Conservation (phyloP, 768 basidiomycete genomes). For the Porphyrellus cyaneotinctus region DNA sequence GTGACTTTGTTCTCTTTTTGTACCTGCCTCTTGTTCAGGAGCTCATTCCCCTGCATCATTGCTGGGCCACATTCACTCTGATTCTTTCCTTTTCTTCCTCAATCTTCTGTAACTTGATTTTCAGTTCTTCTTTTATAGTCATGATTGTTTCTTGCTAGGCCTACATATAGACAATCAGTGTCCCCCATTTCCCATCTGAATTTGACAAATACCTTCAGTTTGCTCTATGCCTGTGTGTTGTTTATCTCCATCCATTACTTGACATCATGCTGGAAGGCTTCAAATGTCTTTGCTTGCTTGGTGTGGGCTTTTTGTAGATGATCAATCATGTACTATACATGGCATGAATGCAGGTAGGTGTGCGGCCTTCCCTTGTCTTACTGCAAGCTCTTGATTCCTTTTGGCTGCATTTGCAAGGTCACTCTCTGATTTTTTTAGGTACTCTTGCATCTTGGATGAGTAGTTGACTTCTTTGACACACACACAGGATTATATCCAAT, state of each 20-base stretch:
- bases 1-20: not conserved
- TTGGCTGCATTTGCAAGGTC: not conserved
- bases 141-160: not conserved
- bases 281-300: not conserved
- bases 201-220: not conserved
- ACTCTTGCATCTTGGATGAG: not conserved
- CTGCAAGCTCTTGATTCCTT: not conserved
- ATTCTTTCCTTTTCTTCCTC: not conserved
- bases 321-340: not conserved
- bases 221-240: not conserved
- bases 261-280: not conserved
- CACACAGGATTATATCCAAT: not conserved
- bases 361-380: not conserved
- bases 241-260: not conserved
- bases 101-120: not conserved
- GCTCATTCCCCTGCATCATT: not conserved
- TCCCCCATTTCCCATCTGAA: not conserved
- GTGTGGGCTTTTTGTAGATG: not conserved
- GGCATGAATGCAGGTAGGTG: not conserved
- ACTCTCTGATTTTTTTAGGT: not conserved
- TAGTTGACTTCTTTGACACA: not conserved
- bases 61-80: not conserved
- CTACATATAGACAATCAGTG: not conserved
- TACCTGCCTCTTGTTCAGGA: not conserved
- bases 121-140: not conserved